A percentile compares a stretch with the other conserved stretches of the same genome.
Conservation (phyloP, 2,329 filamentous ascomycete genomes). For the Botryotinia convoluta region DNA sequence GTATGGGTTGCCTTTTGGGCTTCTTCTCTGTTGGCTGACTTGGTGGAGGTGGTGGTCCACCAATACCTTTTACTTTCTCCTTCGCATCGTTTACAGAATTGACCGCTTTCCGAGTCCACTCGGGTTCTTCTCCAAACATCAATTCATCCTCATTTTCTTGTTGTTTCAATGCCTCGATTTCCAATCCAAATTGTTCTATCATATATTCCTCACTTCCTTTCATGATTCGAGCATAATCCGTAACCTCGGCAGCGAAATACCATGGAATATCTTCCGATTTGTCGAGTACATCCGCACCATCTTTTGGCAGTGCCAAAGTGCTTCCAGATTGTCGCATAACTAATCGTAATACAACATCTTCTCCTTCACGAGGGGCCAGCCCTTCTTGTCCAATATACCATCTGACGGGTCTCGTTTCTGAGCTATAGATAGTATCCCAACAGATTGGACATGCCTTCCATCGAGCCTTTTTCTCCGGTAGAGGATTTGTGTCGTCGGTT, state of each 20-base stretch:
- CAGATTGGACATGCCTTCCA: conserved; percentile 98
- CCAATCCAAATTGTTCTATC: conserved; percentile 72
- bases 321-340: conserved; percentile 78
- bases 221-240: conserved; percentile 95
- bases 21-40: conserved; percentile 51
- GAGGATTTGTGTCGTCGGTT: conserved; percentile 60
- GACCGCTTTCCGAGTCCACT: conserved; percentile 86
- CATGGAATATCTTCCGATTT: conserved; percentile 80
- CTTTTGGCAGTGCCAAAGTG: conserved; percentile 82
- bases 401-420: conserved; percentile 82
- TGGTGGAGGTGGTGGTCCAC: conserved; percentile 57
- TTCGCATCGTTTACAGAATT: conserved; percentile 70
- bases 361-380: conserved; percentile 74
- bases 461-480: conserved; percentile 65
- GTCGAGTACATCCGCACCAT: conserved; percentile 67
- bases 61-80: conserved; percentile 68
- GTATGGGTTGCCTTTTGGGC: conserved; percentile 47
- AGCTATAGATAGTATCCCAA: conserved; percentile 88
- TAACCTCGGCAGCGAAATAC: conserved; percentile 90
- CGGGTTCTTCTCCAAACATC: conserved; percentile 88
- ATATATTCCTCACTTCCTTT: conserved; percentile 91
- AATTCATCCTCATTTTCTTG: conserved; percentile 89
- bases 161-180: conserved; percentile 69
- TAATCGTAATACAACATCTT: conserved; percentile 84
- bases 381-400: conserved; percentile 91